These are phyloP conservation scores for Bretschneidera sinensis DNA, from an alignment of 345 rosid species.

Conservation along the genomic window DNA sequence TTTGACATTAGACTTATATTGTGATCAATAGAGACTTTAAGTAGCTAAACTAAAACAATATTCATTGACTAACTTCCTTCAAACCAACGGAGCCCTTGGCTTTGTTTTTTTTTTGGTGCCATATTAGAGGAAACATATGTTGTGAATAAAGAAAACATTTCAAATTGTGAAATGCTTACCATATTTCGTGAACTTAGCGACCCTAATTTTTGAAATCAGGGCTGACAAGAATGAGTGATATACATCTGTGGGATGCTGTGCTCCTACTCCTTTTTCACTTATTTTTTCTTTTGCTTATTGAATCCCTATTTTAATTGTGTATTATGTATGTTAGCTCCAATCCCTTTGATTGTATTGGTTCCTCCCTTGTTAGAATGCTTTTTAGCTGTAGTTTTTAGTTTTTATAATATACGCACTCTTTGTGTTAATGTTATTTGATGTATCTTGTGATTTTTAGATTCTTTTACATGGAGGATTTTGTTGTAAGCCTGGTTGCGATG, in stretches of 20 bases:
- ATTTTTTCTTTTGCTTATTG: not conserved
- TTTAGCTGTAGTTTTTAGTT: not conserved
- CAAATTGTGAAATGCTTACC: not conserved
- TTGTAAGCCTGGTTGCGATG: not conserved
- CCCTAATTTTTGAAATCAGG: too few species aligned
- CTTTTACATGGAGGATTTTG: not conserved
- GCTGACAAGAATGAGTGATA: not conserved
- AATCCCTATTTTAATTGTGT: not conserved
- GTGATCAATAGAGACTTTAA: too few species aligned
- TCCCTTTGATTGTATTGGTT: too few species aligned
- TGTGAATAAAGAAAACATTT: too few species aligned
- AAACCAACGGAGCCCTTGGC: not conserved
- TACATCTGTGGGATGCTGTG: not conserved
- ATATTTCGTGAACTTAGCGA: too few species aligned
- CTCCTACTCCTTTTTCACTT: too few species aligned
- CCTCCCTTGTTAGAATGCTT: not conserved
- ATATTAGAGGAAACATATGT: too few species aligned
- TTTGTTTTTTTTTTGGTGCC: not conserved
- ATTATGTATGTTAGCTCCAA: too few species aligned
- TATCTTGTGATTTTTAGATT: not conserved
- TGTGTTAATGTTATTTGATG: not conserved
- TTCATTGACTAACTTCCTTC: not conserved
- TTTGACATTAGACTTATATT: too few species aligned
- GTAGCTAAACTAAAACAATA: too few species aligned
- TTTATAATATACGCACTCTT: too few species aligned